Evolutionary conservation across 352 stramenopile species (phyloP).

Genomic region (Globisporangium rhizosaccharum): DNA sequence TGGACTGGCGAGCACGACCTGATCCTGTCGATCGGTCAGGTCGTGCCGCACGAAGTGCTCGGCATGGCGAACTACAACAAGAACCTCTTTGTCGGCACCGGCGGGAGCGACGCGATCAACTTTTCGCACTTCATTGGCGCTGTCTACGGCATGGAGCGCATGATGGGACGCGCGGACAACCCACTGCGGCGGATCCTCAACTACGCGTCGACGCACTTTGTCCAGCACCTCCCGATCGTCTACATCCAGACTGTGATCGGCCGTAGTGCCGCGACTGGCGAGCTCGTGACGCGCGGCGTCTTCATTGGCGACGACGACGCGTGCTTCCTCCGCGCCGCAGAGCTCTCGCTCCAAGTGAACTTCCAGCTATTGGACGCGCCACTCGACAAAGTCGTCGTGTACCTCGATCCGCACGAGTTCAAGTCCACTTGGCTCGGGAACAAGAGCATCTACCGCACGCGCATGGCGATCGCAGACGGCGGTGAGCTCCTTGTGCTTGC

Average conservation of each 20-base stretch:
- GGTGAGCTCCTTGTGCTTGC: conserved; percentile 94
- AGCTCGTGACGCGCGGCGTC: conserved; percentile 85
- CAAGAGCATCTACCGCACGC: conserved; percentile 97
- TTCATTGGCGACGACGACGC: conserved; percentile 96
- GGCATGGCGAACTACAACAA: conserved; percentile 99
- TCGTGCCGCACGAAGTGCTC: conserved; percentile 97
- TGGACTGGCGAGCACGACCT: conserved; percentile 92
- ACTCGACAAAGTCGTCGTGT: conserved; percentile 94
- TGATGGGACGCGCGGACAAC: conserved; percentile 96
- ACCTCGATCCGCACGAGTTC: conserved; percentile 95
- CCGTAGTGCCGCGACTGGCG: conserved; percentile 36
- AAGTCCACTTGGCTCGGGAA: conserved; percentile 98
- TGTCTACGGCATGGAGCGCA: conserved; percentile 97
- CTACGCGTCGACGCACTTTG: conserved; percentile 92
- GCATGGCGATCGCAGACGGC: conserved; percentile 95
- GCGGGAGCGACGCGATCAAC: conserved; percentile 93
- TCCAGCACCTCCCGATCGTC: conserved; percentile 87
- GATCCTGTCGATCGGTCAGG: conserved; percentile 95
- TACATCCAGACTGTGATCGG: conserved; percentile 97
- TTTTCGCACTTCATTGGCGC: conserved; percentile 97
- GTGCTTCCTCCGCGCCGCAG: conserved; percentile 93
- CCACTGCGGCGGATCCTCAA: conserved; percentile 95
- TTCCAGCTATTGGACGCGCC: conserved; percentile 92
- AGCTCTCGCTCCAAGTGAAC: conserved; percentile 94
- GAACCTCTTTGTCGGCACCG: conserved; percentile 97